Evolutionary conservation across 2,329 filamentous ascomycete species (phyloP).

Genomic region (Mycogone perniciosa): DNA sequence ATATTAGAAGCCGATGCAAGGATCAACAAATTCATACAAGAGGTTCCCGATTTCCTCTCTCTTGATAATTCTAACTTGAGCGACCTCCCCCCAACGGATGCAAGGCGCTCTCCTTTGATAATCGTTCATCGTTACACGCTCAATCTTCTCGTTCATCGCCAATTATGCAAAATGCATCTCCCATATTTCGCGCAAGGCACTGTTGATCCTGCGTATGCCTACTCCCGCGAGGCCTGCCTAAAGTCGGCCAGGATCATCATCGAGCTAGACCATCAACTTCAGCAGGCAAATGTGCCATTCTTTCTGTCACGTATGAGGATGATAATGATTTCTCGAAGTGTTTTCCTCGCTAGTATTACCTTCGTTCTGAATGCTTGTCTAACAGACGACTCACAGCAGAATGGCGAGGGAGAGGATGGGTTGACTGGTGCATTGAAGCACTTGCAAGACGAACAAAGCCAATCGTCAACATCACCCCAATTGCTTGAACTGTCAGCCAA

Average conservation of each 20-base stretch:
- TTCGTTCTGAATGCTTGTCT: slow-evolving; percentile 29
- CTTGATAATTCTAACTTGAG: slow-evolving; percentile 16
- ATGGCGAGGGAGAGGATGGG: slow-evolving; percentile 20
- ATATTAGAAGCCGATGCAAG: slow-evolving; percentile 28
- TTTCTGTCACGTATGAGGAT: slow-evolving; percentile 23
- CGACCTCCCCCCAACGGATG: slow-evolving; percentile 19
- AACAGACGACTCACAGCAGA: slow-evolving; percentile 17
- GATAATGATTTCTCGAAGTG: slow-evolving; percentile 26
- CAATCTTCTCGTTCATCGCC: slow-evolving; percentile 27
- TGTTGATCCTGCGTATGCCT: slow-evolving; percentile 27
- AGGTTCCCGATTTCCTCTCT: slow-evolving; percentile 26
- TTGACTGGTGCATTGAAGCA: slow-evolving; percentile 28
- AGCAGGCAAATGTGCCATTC: slow-evolving; percentile 22
- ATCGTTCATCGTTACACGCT: slow-evolving; percentile 28
- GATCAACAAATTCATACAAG: slow-evolving; percentile 22
- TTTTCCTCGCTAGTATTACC: slow-evolving; percentile 29
- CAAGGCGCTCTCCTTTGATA: slow-evolving; percentile 18
- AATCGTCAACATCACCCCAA: slow-evolving; percentile 25
- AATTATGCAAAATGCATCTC: slow-evolving; percentile 31
- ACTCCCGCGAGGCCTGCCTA: slow-evolving; percentile 27
- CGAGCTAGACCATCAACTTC: slow-evolving; percentile 24
- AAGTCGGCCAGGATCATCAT: slow-evolving; percentile 27
- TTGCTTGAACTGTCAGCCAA: slow-evolving; percentile 26
- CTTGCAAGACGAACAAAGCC: slow-evolving; percentile 24
- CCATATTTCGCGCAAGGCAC: slow-evolving; percentile 30